phyloP scores from a whole-genome alignment of 768 basidiomycete genomes.

The Paxillus rubicundulus region DNA sequence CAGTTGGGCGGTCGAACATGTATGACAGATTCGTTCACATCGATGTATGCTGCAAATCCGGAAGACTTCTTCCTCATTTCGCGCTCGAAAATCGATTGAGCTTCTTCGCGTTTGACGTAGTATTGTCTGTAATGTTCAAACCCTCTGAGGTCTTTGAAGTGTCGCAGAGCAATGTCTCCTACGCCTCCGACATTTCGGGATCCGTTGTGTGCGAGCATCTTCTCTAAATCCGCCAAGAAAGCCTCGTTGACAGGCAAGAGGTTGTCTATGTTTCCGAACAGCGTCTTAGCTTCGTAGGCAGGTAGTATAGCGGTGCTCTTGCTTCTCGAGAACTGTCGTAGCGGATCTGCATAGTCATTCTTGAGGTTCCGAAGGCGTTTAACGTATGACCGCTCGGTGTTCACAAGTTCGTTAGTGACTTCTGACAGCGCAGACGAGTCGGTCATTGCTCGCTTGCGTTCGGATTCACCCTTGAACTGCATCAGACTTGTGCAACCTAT shows the following conservation, averaged over 20 bases:
- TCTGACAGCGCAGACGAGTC: slow-evolving; percentile 66
- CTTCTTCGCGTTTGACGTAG: slow-evolving; percentile 90
- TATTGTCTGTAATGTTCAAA: slow-evolving; percentile 93
- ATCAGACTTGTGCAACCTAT: slow-evolving; percentile 11
- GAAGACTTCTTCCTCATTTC: slow-evolving; percentile 79
- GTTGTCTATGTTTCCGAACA: slow-evolving; percentile 93
- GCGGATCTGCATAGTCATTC: slow-evolving; percentile 85
- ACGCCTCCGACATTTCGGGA: slow-evolving; percentile 56
- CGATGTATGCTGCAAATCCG: slow-evolving; percentile 82
- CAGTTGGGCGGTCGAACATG: slow-evolving; percentile 9
- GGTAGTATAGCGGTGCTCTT: slow-evolving; percentile 87
- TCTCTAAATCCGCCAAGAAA: slow-evolving; percentile 81
- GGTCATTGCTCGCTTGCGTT: slow-evolving; percentile 58
- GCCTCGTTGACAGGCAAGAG: slow-evolving; percentile 87
- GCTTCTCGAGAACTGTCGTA: slow-evolving; percentile 79
- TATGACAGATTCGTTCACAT: slow-evolving; percentile 53
- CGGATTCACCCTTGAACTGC: slow-evolving; percentile 21
- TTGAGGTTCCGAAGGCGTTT: slow-evolving; percentile 80
- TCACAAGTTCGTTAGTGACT: slow-evolving; percentile 81
- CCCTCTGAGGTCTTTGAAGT: slow-evolving; percentile 80
- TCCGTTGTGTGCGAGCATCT: slow-evolving; percentile 66
- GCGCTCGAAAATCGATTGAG: slow-evolving; percentile 81
- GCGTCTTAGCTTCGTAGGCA: slow-evolving; percentile 84
- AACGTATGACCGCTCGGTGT: slow-evolving; percentile 89
- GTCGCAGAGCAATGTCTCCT: slow-evolving; percentile 81